Evolutionary conservation across 2,329 filamentous ascomycete genomes (phyloP).

Genomic region (Stemphylium beticola): DNA sequence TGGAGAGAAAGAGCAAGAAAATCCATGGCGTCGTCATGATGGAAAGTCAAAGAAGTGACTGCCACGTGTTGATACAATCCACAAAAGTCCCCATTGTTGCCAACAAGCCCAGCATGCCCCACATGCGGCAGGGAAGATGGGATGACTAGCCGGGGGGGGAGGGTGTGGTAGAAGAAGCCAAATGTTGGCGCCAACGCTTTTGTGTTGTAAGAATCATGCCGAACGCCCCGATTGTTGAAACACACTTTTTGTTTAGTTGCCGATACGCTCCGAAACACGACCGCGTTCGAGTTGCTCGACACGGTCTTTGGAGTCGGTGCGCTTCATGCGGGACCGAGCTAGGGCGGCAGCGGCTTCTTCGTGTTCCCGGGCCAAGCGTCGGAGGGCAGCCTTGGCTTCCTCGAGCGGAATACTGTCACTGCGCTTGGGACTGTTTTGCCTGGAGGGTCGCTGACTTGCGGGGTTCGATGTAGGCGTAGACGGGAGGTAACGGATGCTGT

Average conservation of each 20-base stretch:
- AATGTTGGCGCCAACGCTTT: background rate
- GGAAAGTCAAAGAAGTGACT: too few relatives aligned
- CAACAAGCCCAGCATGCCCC: too few relatives aligned
- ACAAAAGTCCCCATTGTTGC: too few relatives aligned
- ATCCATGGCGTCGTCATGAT: too few relatives aligned
- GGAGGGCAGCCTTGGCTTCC: conserved; percentile 35
- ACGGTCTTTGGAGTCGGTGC: conserved; percentile 17
- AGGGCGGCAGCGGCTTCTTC: conserved; percentile 30
- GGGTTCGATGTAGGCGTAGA: conserved; percentile 29
- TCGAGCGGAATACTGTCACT: conserved; percentile 40
- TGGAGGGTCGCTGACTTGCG: conserved; percentile 30
- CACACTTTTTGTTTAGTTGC: conserved; percentile 13
- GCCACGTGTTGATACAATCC: too few relatives aligned
- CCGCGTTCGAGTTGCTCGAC: conserved; percentile 29
- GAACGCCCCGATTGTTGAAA: conserved; percentile 1
- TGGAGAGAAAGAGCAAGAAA: too few relatives aligned
- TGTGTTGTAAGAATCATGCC: background rate
- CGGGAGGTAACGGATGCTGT: conserved; percentile 32
- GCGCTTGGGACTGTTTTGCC: conserved; percentile 35
- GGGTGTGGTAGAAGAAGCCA: background rate
- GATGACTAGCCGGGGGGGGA: background rate
- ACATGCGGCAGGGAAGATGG: too few relatives aligned
- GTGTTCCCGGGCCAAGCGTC: conserved; percentile 37
- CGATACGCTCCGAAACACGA: conserved; percentile 21
- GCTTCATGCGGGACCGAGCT: conserved; percentile 14